Evolutionary conservation across 2,329 filamentous ascomycete genomes (phyloP).

Genomic region (Fusarium camptoceras): DNA sequence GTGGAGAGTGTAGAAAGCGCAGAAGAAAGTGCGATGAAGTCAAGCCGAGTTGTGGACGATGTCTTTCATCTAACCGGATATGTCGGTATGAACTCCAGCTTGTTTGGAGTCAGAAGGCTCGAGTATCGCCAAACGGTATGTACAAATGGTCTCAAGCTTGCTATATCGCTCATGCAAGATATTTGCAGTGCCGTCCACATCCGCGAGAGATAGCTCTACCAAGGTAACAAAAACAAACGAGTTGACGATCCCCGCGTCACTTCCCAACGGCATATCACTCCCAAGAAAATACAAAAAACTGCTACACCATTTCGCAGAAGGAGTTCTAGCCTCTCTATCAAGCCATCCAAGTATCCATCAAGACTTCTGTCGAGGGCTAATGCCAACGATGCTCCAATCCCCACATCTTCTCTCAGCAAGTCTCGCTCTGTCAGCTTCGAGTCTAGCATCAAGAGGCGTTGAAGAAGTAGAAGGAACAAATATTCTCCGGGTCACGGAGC

Average conservation of each 20-base stretch:
- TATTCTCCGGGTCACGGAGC: conserved; percentile 35
- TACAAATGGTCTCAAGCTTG: accelerated
- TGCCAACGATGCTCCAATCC: conserved; percentile 44
- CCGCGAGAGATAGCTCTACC: not conserved
- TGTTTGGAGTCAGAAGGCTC: conserved; percentile 37
- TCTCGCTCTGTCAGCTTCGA: conserved; percentile 45
- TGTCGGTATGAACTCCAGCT: conserved; percentile 45
- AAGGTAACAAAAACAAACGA: not conserved
- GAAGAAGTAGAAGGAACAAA: conserved; percentile 40
- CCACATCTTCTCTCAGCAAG: conserved; percentile 46
- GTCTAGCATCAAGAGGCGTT: conserved; percentile 42
- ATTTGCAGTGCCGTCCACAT: not conserved
- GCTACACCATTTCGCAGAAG: conserved; percentile 43
- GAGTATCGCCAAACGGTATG: not conserved
- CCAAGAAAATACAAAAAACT: conserved; percentile 41
- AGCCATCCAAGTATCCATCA: conserved; percentile 45
- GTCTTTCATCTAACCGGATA: conserved; percentile 22
- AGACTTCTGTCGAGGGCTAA: conserved; percentile 43
- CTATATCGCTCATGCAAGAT: accelerated
- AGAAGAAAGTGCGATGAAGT: conserved; percentile 47
- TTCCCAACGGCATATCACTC: conserved; percentile 42
- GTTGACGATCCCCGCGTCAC: conserved; percentile 22
- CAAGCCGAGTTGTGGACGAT: conserved; percentile 45
- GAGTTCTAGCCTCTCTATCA: conserved; percentile 45
- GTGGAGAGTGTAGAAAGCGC: conserved; percentile 47